Evolutionary conservation across 129 eudicot species (phyloP).

Genomic region (Pulicaria dysenterica): DNA sequence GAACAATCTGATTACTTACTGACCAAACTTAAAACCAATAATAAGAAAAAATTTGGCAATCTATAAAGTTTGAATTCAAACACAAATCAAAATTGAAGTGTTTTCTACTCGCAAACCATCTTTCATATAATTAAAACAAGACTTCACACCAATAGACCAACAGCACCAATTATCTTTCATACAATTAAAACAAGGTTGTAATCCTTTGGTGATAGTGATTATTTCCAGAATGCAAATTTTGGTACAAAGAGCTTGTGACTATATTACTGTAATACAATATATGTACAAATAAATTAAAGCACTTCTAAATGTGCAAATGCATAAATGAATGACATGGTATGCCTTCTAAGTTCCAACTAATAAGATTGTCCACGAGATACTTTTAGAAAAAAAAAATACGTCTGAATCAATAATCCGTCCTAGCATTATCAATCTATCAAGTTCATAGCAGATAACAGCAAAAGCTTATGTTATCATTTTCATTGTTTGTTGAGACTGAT

Average conservation of each 20-base stretch:
- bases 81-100: neutral
- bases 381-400: neutral
- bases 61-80: slow-evolving; percentile 3
- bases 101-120: neutral
- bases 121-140: too few relatives aligned
- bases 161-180: neutral
- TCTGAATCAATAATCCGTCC: neutral
- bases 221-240: neutral
- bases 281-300: slow-evolving; percentile 5
- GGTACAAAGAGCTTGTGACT: neutral
- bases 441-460: neutral
- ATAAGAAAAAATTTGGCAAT: neutral
- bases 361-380: neutral
- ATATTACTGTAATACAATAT: neutral
- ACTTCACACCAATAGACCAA: neutral
- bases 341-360: neutral
- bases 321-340: neutral
- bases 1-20: neutral
- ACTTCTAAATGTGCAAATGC: neutral
- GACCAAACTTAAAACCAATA: neutral
- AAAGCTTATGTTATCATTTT: too few relatives aligned
- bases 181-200: neutral
- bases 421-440: neutral
- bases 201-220: slow-evolving; percentile 7
- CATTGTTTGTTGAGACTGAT: too few relatives aligned